Base-by-base conservation (phyloP, 2,329 filamentous ascomycete species). In the Diatrype stigma region DNA sequence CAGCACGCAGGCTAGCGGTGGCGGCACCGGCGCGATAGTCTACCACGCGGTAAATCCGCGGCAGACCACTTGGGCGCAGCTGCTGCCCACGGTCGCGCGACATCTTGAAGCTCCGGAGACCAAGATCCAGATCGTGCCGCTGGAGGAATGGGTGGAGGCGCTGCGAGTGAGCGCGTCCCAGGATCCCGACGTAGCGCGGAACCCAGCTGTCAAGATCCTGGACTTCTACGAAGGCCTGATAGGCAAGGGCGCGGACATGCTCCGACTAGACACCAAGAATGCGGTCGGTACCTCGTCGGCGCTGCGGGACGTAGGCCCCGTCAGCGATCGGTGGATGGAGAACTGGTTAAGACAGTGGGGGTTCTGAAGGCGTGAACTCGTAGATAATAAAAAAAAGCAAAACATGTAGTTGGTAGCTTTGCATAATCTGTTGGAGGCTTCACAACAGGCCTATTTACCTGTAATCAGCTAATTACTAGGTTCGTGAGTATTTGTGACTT, bases 31-130 rank as follows among this genome's bases (percentile, higher is more conserved):
- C 21, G 56, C 58, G 2, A 45, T 16, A 3, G 58, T 59, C 5
- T 63, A 54, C 46, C 56, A 63, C 16, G 35, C 48, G 6, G 45
- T 49, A 10, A 63, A 63, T 28, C 59, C 58, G 2, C 40, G 47
- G 3, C 38, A 5, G 22, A 56, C 54, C 1, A 50, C 48, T 6
- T 61, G 60, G 58, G 38, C 2, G 12, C 46, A 49, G 10, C 32
- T 61, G 5, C 16, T 57, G 3, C 47, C 47, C 2, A 48, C 42
- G 10, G 37, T 60, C 7, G 16, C 30, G 32, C 51, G 40, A 37
- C 21, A 35, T 11, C 48, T 59, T 2, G 22, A 28, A n/a, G 8
- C 17, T 17, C 37, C 21, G 2, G 50, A 51, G 16, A 30, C 19
- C 3, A 1, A 35, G 59, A 1, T 37, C 14, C 47, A 60, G 42